Evolutionary conservation across 108 stramenopile species (phyloP).

Genomic region (Nitzschia sp.): DNA sequence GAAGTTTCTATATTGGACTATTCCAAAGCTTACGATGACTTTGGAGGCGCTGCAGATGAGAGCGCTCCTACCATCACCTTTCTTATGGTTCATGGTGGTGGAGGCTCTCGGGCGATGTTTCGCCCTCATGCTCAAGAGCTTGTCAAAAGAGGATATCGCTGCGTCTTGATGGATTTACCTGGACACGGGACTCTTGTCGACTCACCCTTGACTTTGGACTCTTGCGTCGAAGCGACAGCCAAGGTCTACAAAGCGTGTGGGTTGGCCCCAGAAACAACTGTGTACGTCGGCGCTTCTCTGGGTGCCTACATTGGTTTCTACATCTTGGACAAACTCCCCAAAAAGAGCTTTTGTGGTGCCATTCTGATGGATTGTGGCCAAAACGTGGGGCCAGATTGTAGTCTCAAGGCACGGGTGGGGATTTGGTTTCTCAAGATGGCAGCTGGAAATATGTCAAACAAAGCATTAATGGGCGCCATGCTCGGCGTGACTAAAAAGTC

Average conservation of each 20-base stretch:
- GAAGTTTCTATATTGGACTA: constrained; percentile 40
- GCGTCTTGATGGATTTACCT: constrained; percentile 40
- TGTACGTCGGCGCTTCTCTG: constrained; percentile 54
- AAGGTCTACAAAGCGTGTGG: constrained; percentile 19
- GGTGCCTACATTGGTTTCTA: constrained; percentile 63
- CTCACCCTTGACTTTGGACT: constrained; percentile 35
- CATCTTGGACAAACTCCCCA: constrained; percentile 28
- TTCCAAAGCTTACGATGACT: constrained; percentile 36
- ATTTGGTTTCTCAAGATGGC: constrained; percentile 33
- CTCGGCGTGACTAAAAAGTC: constrained; percentile 41
- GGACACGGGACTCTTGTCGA: constrained; percentile 54
- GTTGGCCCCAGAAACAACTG: background rate
- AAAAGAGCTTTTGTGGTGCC: constrained; percentile 46
- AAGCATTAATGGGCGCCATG: constrained; percentile 42
- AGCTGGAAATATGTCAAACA: constrained; percentile 28
- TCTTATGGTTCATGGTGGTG: constrained; percentile 45
- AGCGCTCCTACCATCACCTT: constrained; percentile 33
- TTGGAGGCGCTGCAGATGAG: constrained; percentile 9
- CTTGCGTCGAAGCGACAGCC: too few relatives aligned
- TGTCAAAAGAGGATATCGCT: constrained; percentile 4
- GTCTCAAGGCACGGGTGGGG: constrained; percentile 49
- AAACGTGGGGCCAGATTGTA: constrained; percentile 56
- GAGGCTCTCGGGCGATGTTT: constrained; percentile 40
- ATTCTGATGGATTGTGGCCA: constrained; percentile 58
- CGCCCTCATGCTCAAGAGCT: constrained; percentile 26